Evolutionary conservation across 2,329 filamentous ascomycete genomes (phyloP).

Genomic region (Polychaeton citri): DNA sequence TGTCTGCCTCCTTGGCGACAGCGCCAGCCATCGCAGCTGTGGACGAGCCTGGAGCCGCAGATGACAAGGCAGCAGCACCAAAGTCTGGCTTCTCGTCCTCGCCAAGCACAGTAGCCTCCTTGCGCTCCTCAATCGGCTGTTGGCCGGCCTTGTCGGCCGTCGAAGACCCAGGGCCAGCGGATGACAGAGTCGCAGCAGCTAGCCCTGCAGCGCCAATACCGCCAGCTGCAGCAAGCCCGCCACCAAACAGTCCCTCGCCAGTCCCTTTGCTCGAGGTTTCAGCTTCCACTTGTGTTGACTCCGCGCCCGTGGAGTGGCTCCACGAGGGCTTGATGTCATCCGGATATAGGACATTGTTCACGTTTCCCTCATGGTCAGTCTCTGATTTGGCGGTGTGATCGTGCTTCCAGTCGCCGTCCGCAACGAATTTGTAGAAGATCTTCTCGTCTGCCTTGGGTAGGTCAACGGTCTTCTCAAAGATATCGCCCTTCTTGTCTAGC

Average conservation of each 20-base stretch:
- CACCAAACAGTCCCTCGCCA: neutral
- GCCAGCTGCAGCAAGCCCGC: conserved; percentile 45
- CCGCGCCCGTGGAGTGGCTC: conserved; percentile 29
- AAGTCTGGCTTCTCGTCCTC: conserved; percentile 49
- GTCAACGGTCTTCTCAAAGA: conserved; percentile 69
- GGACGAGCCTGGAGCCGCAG: conserved; percentile 31
- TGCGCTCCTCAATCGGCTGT: conserved; percentile 47
- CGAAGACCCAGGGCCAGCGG: conserved; percentile 50
- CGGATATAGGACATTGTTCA: conserved; percentile 81
- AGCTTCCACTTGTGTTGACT: neutral
- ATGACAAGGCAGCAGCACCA: conserved; percentile 37
- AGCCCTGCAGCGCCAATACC: conserved; percentile 45
- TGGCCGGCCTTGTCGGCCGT: conserved; percentile 57
- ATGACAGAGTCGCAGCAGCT: conserved; percentile 48
- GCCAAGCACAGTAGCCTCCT: conserved; percentile 9
- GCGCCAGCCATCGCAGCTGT: conserved; percentile 15
- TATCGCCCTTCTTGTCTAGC: conserved; percentile 60
- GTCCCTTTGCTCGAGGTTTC: neutral
- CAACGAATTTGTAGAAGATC: conserved; percentile 96
- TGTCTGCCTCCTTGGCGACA: neutral
- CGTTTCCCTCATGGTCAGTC: conserved; percentile 67
- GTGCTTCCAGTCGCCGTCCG: conserved; percentile 80
- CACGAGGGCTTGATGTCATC: conserved; percentile 50
- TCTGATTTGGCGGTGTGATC: conserved; percentile 72
- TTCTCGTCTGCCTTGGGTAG: conserved; percentile 55